Base-by-base conservation (phyloP, 129 eudicot genomes). In the Flaveria brownii region DNA sequence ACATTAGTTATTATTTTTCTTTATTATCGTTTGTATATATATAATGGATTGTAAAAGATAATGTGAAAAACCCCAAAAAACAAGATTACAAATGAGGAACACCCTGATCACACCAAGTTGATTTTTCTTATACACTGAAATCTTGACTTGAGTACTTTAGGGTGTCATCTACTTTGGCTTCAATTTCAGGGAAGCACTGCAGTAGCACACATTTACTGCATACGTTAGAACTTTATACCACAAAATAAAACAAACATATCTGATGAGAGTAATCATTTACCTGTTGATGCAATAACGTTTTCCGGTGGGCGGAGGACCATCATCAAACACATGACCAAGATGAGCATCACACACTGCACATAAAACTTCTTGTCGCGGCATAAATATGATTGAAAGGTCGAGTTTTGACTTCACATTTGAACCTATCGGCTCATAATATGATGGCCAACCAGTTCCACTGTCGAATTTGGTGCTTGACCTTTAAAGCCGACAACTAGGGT, bases 371-470 rank as follows among this genome's bases (percentile, higher is more conserved):
- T 87, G 89, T 5, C 98, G 93, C 9, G 98, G 98, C 98, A 93
- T 90, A 87, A 93, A 88, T 26, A 93, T 87, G 69, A 93, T 87
- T 6, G 98, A 93, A 75, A 93, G 57, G 69, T 93, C 98, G 17
- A 93, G 70, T 85, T 93, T 93, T 36, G 98, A 87, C 86, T 90
- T 93, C 82, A 90, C 98, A 56, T 90, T 93, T 82, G 84, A 59
- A 45, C 96, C 96, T n/a, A 88, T 75, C 1, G 96, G 89, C 73
- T 88, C 75, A 25, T 90, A 93, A 54, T 93, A 93, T 0, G 98
- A 93, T 51, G 98, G 98, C 98, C 98, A 93, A 46, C 98, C 98
- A 41, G 98, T 93, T 66, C 97, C 98, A 55, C 98, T 93, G 36
- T 93, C 97, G 47, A 93, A 93, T 74, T 93, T 93, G 52, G 98